These are phyloP conservation scores for Myriosclerotinia curreyana DNA, from an alignment of 2,329 filamentous ascomycete genomes.

Conservation along the genomic window DNA sequence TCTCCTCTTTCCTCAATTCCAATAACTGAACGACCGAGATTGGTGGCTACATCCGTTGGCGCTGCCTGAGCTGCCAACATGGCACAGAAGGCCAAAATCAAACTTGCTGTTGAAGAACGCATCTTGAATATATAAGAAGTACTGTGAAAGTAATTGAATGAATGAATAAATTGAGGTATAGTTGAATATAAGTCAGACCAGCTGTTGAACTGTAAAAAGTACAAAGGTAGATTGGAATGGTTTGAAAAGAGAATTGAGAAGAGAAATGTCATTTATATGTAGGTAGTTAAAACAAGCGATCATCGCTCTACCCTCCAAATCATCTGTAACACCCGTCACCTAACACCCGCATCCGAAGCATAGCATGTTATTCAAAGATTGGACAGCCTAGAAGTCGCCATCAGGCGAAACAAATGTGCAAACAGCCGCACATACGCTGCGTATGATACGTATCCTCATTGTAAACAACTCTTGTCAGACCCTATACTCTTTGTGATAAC, in stretches of 20 bases:
- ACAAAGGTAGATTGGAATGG: neutral
- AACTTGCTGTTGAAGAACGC: conserved; percentile 32
- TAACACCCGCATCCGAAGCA: neutral
- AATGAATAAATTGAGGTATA: conserved; percentile 1
- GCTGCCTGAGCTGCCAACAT: conserved; percentile 31
- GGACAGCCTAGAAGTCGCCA: neutral
- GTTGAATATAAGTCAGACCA: conserved; percentile 15
- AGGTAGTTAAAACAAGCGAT: neutral
- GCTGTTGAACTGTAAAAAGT: conserved; percentile 9
- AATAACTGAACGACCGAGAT: conserved; percentile 19
- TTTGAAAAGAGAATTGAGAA: neutral
- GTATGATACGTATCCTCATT: neutral
- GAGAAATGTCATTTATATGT: conserved; percentile 5
- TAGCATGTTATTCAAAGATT: neutral
- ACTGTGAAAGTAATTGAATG: conserved; percentile 13
- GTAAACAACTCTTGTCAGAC: conserved; percentile 21
- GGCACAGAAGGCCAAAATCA: conserved; percentile 34
- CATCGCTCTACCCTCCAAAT: neutral
- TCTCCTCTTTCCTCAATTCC: conserved; percentile 15
- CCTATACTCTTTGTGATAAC: conserved; percentile 10
- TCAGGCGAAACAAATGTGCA: conserved; percentile 15
- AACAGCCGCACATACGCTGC: neutral
- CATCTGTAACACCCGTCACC: conserved; percentile 8
- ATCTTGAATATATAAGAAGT: conserved; percentile 24
- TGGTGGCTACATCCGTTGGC: conserved; percentile 21